Evolutionary conservation across 2,329 filamentous ascomycete species (phyloP), one percentile per base, ranked within the genome.

Genomic region (Mycosphaerella arachidis): DNA sequence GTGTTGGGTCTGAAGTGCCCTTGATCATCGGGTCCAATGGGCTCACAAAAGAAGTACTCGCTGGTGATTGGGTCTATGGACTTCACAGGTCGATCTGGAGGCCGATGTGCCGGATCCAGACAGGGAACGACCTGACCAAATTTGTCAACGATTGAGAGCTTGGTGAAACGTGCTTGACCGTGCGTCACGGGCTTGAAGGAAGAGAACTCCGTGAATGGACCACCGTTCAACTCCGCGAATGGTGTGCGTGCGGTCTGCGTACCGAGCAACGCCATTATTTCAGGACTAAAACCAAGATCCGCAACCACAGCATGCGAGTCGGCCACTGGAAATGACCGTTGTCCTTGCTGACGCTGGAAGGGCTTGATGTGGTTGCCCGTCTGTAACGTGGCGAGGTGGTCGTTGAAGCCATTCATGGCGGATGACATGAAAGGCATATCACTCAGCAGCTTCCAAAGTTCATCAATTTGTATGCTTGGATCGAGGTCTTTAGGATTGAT

Each of bases 151-250:
- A 59, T 53, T 13, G 53, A 40, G 6, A 83, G 58, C 62, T 80
- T 79, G 1, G 72, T 72, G 61, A 81, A 78, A 9, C 67, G 61
- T 24, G 82, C 70, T 62, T 82, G 80, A 0, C 80, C 80, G 63
- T 82, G 81, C 0, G 75, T 79, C 0, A 73, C 78, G 0, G 75
- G 75, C 62, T 81, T 81, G 65, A 82, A 80, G 24, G 24, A 24
- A 24, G 24, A 24, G 24, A 24, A 24, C 24, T 24, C 24, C 24
- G 24, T 24, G 24, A 24, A 24, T 0, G 77, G 72, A 9, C 58
- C 30, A 1, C 46, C 35, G 33, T 48, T 43, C 13, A 16, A 16
- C 24, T 58, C 45, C 1, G 51, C 31, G 33, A 46, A 56, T 7
- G 60, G 60, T 8, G 57, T 59, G 20, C 31, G 37, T 27, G 43